phyloP scores from a whole-genome alignment of 371 early-diverging fungal genomes.

The Mortierella sp. region DNA sequence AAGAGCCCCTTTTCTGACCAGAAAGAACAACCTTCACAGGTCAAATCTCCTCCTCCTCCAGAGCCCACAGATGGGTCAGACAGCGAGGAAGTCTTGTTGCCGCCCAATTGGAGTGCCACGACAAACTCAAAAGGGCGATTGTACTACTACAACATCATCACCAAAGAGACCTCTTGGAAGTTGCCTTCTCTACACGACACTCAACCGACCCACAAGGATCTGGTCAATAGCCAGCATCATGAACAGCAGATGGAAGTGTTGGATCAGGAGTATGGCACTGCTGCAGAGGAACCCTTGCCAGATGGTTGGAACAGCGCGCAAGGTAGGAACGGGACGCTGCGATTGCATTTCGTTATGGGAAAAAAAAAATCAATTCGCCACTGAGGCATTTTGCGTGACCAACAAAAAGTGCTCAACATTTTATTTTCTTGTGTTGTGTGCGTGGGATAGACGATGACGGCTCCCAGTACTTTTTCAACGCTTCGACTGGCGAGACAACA shows the following conservation, averaged over 20 bases:
- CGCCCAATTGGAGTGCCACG: conserved; percentile 49
- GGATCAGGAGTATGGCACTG: background rate
- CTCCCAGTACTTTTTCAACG: conserved; percentile 66
- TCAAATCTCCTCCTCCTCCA: conserved; percentile 39
- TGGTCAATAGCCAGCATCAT: background rate
- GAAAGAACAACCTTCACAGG: background rate
- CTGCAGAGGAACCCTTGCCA: conserved; percentile 27
- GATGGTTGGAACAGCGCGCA: conserved; percentile 53
- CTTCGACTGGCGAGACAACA: conserved; percentile 62
- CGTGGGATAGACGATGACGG: conserved; percentile 59
- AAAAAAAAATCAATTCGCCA: background rate
- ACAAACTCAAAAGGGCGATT: conserved; percentile 34
- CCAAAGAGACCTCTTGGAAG: conserved; percentile 53
- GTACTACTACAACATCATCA: conserved; percentile 52
- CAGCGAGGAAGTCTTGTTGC: conserved; percentile 31
- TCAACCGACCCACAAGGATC: background rate
- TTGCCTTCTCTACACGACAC: conserved; percentile 12
- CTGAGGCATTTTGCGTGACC: background rate
- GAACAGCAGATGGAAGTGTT: conserved; percentile 9
- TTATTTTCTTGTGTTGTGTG: background rate
- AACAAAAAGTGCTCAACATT: conserved; percentile 1
- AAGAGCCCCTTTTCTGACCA: background rate
- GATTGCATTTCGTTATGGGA: background rate
- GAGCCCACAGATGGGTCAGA: conserved; percentile 42
- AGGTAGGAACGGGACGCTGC: conserved; percentile 12